Evolutionary conservation across 352 stramenopile genomes (phyloP).

Genomic region (Phytopythium oedochilum): DNA sequence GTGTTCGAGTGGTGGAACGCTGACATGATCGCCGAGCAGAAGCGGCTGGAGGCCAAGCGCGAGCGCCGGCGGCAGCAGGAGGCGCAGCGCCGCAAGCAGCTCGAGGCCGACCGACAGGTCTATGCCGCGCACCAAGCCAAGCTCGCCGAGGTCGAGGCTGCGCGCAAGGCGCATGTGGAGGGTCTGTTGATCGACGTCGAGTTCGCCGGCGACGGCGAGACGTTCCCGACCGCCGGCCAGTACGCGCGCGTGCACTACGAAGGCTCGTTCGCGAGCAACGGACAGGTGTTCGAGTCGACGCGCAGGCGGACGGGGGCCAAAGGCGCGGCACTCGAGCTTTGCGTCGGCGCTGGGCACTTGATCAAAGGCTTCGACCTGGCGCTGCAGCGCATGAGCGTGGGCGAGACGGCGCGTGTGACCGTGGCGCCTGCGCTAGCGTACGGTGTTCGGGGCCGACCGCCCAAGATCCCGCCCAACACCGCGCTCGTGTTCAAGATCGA

Average conservation of each 20-base stretch:
- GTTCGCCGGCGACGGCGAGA: constrained; percentile 51
- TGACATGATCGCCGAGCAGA: constrained; percentile 61
- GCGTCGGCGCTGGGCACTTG: constrained; percentile 58
- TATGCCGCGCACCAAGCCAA: constrained; percentile 41
- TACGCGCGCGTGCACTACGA: constrained; percentile 74
- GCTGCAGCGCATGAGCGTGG: constrained; percentile 70
- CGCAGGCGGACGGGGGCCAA: constrained; percentile 32
- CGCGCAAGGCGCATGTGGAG: constrained; percentile 30
- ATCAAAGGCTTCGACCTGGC: constrained; percentile 70
- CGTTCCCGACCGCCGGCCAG: constrained; percentile 53
- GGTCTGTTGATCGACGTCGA: constrained; percentile 45
- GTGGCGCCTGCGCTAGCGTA: constrained; percentile 66
- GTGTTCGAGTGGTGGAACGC: constrained; percentile 68
- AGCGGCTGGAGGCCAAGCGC: constrained; percentile 49
- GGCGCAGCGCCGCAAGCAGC: constrained; percentile 37
- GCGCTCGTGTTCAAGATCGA: constrained; percentile 80
- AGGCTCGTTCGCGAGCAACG: constrained; percentile 42
- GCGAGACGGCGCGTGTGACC: constrained; percentile 61
- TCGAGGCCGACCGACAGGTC: constrained; percentile 30
- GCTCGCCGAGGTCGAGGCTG: constrained; percentile 35
- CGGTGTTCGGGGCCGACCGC: constrained; percentile 58
- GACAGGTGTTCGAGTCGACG: constrained; percentile 63
- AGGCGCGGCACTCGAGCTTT: constrained; percentile 56
- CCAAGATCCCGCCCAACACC: constrained; percentile 61
- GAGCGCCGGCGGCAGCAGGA: constrained; percentile 41